Conservation (phyloP, 2,329 filamentous ascomycete genomes). For the Paramyrothecium roridum region DNA sequence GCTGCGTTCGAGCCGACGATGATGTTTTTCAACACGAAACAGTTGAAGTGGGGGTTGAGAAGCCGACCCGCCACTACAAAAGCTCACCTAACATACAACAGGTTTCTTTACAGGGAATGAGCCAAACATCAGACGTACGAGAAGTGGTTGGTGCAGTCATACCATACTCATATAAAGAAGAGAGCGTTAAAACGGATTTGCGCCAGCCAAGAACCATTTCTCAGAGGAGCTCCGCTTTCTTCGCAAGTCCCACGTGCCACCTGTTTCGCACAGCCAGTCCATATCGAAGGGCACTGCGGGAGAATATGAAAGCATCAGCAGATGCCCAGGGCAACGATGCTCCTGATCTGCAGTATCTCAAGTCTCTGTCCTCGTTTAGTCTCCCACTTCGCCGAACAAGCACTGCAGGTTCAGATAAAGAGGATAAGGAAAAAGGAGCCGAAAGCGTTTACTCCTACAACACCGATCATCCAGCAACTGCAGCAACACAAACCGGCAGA, state of each 20-base stretch:
- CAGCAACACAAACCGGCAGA: not conserved
- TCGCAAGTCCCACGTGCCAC: constrained; percentile 47
- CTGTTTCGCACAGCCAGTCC: constrained; percentile 54
- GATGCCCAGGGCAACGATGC: constrained; percentile 17
- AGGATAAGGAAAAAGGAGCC: constrained; percentile 34
- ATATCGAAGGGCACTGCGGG: constrained; percentile 49
- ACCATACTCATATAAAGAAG: not conserved
- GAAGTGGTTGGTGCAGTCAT: not conserved
- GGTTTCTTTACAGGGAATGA: too few relatives aligned
- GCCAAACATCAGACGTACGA: too few relatives aligned
- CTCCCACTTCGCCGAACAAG: constrained; percentile 37
- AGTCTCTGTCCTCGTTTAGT: constrained; percentile 35
- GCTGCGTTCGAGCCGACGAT: constrained; percentile 27
- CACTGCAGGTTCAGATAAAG: constrained; percentile 33
- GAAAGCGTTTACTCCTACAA: constrained; percentile 47
- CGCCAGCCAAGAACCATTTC: constrained; percentile 24
- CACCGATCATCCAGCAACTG: constrained; percentile 16
- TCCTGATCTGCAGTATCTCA: constrained; percentile 32
- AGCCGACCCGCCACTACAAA: too few relatives aligned
- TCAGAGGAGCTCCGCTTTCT: constrained; percentile 45
- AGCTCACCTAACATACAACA: too few relatives aligned
- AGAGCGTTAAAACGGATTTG: not conserved
- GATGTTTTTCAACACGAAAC: constrained; percentile 24
- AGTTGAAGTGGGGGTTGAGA: not conserved
- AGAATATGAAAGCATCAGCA: constrained; percentile 38